phyloP scores from a whole-genome alignment of 805 yeast species.

The Suhomyces faveliae region DNA sequence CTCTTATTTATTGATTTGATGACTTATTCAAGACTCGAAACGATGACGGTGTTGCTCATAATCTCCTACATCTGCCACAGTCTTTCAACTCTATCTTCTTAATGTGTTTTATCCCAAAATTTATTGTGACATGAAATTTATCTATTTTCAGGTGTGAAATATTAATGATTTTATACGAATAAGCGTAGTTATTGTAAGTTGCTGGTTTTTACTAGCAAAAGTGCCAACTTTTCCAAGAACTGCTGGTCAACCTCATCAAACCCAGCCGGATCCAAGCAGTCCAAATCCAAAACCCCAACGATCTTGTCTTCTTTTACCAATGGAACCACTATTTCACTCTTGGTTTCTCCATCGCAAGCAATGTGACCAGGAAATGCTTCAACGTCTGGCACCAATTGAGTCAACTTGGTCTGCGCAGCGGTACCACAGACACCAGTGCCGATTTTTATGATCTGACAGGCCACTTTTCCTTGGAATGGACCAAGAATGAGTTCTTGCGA shows the following conservation, averaged over 20 bases:
- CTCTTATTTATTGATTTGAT: background rate
- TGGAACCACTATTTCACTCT: slow-evolving; percentile 92
- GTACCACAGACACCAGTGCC: slow-evolving; percentile 93
- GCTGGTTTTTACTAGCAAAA: slow-evolving; percentile 51
- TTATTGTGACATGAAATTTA: slow-evolving; percentile 5
- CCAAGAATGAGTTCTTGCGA: slow-evolving; percentile 63
- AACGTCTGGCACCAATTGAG: slow-evolving; percentile 81
- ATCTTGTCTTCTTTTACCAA: slow-evolving; percentile 36
- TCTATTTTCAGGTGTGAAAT: background rate
- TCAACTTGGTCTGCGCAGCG: slow-evolving; percentile 57
- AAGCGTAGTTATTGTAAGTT: slow-evolving; percentile 13
- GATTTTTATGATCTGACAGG: slow-evolving; percentile 77
- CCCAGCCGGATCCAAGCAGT: slow-evolving; percentile 63
- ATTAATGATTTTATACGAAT: background rate
- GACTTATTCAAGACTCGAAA: background rate
- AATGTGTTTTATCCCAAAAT: slow-evolving; percentile 3
- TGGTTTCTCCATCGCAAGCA: slow-evolving; percentile 95
- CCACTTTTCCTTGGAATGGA: slow-evolving; percentile 96
- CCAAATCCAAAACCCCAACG: slow-evolving; percentile 84
- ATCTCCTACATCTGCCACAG: background rate
- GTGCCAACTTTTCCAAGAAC: slow-evolving; percentile 60
- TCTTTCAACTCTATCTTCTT: slow-evolving; percentile 3
- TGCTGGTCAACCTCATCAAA: slow-evolving; percentile 63
- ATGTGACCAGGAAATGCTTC: slow-evolving; percentile 85
- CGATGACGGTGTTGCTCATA: background rate